Base-by-base conservation (phyloP, 345 rosid species). In the Brassica cretica region DNA sequence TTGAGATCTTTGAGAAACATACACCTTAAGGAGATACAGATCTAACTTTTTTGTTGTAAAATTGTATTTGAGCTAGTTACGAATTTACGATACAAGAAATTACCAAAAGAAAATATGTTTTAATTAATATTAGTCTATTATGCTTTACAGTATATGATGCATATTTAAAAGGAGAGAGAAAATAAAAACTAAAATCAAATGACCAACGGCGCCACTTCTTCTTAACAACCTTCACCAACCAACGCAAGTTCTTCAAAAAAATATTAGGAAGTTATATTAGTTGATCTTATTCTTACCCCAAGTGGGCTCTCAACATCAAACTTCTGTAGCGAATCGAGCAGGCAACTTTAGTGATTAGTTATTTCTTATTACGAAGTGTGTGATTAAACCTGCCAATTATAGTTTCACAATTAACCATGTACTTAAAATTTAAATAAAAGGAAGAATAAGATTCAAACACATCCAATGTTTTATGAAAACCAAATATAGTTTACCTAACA, bases 221-320 rank as follows among this genome's bases (percentile, higher is more conserved):
- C 82, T 64, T 80, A 80, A 69, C 79, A 69, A 74, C 82, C 61
- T 74, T 74, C 79, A 80, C 79, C 72, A 80, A 80, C 82, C 71
- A 69, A 55, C 44, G 29, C 37, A 74, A 74, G 24, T 74, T 79
- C 70, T 32, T 15, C 5, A 3, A 67, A 44, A 16, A 14, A 53
- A 10, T 5, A 11, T 25, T 6, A 62, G 11, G 2, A 16, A 53
- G 46, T 64, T 66, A 41, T 59, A 25, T 67, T 66, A 72, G 56
- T 59, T 59, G 29, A 73, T 62, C 65, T 49, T 49, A 73, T 70
- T 19, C 19, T 56, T 71, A 58, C 19, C 29, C 65, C 68, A 66
- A 59, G 41, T 70, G 66, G 37, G 25, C 49, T 37, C 35, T 21
- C 24, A 39, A 21, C 24, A 58, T 65, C 66, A 64, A 24, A 32